Evolutionary conservation across 345 rosid species (phyloP), one percentile per base, ranked within the genome.

Genomic region (Turritis glabra): DNA sequence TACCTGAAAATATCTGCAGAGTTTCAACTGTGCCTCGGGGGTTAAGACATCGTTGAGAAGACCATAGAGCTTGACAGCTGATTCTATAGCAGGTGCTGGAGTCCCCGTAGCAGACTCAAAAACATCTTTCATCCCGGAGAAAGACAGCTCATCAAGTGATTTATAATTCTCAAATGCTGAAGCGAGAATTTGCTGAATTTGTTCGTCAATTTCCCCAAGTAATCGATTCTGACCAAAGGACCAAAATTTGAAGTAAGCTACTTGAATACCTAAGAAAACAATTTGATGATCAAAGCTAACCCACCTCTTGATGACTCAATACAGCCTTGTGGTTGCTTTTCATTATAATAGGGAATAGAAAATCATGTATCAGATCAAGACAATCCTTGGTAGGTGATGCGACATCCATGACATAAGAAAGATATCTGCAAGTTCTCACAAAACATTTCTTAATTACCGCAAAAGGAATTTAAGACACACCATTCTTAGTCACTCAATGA

Each of bases 221-320:
- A 92, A 82, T 63, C 99, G 99, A 60, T 95, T 95, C 99, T 95
- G 80, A 65, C 61, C 53, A 54, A 62, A 53, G 52, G 59, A 55
- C 41, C 68, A 72, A 72, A 57, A 22, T 30, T 43, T 72, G n/a
- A 54, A 70, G 59, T 72, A 48, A 72, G 63, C 55, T 72, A 77
- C 69, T 58, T 70, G 67, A 33, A 46, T 29, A 46, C 32, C 12
- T 23, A 52, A 67, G 17, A 75, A 37, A 27, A 32, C 27, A 30
- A 32, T 13, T 33, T 12, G 8, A 29, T 3, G 8, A 48, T 10
- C 57, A 37, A 69, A 69, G 23, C 33, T 54, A 57, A n/a, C 65
- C 19, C 78, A 93, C 98, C 96, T 93, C 98, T 80, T 93, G 99
- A 80, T 90, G 97, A 82, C 99, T 95, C 76, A 95, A 78, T 25